phyloP scores from a whole-genome alignment of 176 grass and related monocot genomes.

The Tillandsia fasciculata region DNA sequence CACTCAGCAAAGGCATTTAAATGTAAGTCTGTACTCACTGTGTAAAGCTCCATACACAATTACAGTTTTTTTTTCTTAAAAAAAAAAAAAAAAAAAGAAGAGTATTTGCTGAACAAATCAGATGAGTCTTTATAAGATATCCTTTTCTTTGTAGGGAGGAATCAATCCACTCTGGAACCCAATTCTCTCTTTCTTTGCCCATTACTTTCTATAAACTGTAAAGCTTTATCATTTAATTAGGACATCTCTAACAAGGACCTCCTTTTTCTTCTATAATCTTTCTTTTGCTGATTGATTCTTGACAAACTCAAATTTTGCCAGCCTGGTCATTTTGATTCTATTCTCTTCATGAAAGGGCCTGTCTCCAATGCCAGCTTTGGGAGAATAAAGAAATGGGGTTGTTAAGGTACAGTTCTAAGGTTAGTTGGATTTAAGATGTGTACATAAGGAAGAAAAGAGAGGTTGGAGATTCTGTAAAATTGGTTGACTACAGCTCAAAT shows the following conservation, averaged over 20 bases:
- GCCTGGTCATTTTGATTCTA: slow-evolving; percentile 6
- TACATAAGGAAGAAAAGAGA: background rate
- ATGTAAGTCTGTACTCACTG: background rate
- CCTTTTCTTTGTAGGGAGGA: background rate
- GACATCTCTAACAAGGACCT: background rate
- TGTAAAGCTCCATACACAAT: background rate
- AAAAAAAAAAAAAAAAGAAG: no score
- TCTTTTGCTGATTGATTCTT: background rate
- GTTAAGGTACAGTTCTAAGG: background rate
- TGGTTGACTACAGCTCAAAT: slow-evolving; percentile 7
- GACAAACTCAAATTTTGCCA: slow-evolving; percentile 4
- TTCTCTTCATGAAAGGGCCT: background rate
- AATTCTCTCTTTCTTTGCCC: background rate
- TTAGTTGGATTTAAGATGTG: background rate
- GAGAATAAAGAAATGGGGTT: slow-evolving; percentile 5
- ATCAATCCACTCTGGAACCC: slow-evolving; percentile 5
- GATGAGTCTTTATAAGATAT: background rate
- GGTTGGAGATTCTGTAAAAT: background rate
- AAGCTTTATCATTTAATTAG: background rate
- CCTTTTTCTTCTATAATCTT: background rate
- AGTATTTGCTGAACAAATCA: background rate
- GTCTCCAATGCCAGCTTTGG: background rate
- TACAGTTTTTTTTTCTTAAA: background rate
- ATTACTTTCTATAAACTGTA: background rate
- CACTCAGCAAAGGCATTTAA: background rate